Percentiles rank a stretch among this genome's conserved stretches.
Evolutionary conservation across 2,329 filamentous ascomycete species (phyloP).

Genomic region (Colletotrichum cereale): DNA sequence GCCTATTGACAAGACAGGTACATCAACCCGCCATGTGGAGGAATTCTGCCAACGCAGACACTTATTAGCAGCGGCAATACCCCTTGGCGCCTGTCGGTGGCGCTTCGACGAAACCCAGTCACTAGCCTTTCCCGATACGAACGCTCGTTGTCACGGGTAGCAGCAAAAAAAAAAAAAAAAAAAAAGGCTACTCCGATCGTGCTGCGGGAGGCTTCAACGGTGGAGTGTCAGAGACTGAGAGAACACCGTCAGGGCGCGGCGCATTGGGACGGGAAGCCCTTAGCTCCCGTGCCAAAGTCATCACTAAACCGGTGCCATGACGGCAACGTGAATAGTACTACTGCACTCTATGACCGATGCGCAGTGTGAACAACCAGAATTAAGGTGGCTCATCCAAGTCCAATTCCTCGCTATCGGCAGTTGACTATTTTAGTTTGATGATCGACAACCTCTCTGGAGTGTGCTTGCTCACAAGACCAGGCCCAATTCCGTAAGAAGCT

Average conservation of each 20-base stretch:
- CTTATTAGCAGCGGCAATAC: background rate
- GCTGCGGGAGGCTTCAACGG: background rate
- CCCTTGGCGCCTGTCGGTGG: conserved; percentile 17
- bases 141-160: background rate
- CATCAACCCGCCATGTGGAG: background rate
- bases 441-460: background rate
- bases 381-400: no score
- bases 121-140: background rate
- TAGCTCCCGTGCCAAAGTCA: background rate
- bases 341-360: background rate
- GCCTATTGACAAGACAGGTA: no score
- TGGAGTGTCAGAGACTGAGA: background rate
- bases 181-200: background rate
- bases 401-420: background rate
- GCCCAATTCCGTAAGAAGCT: background rate
- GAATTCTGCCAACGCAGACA: background rate
- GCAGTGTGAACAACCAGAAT: background rate
- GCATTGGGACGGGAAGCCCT: background rate
- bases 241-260: background rate
- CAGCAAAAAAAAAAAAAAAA: no score
- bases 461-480: background rate
- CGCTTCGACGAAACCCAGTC: background rate
- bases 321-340: conserved; percentile 6
- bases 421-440: background rate
- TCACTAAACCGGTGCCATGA: conserved; percentile 1